Evolutionary conservation across 2,329 filamentous ascomycete species (phyloP).

Genomic region (Apiospora hydei): DNA sequence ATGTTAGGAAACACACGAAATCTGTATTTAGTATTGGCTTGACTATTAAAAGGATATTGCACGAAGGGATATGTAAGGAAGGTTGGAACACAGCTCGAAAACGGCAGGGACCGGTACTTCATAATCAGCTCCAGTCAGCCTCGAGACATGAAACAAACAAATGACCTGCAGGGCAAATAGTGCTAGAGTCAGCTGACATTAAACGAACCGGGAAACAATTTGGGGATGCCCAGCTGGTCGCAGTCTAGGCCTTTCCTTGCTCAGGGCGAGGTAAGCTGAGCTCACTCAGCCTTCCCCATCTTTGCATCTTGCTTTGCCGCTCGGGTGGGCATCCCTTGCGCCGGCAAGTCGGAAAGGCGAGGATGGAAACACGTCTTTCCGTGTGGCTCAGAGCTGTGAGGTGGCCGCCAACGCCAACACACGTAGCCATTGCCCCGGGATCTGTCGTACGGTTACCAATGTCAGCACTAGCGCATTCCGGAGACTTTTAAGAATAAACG

Average conservation of each 20-base stretch:
- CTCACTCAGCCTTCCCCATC: conserved; percentile 1
- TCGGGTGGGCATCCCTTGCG: background rate
- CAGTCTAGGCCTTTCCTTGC: background rate
- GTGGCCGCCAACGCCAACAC: background rate
- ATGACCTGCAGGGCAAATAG: background rate
- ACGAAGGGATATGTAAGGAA: no score
- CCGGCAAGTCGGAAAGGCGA: background rate
- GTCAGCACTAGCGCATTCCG: background rate
- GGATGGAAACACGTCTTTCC: background rate
- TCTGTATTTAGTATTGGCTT: background rate
- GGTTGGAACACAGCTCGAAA: background rate
- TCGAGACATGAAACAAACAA: background rate
- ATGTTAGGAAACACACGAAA: no score
- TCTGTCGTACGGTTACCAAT: background rate
- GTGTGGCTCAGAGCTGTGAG: background rate
- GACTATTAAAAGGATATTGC: no score
- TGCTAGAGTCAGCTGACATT: background rate
- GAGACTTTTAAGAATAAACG: conserved; percentile 7
- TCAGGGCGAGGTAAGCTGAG: conserved; percentile 13
- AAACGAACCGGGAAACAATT: background rate
- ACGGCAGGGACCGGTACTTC: background rate
- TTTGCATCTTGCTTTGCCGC: background rate
- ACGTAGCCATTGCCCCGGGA: background rate
- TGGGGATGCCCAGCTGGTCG: background rate
- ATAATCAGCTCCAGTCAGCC: background rate